Conservation (phyloP, 441 rosid species). For the Gossypium davidsonii region DNA sequence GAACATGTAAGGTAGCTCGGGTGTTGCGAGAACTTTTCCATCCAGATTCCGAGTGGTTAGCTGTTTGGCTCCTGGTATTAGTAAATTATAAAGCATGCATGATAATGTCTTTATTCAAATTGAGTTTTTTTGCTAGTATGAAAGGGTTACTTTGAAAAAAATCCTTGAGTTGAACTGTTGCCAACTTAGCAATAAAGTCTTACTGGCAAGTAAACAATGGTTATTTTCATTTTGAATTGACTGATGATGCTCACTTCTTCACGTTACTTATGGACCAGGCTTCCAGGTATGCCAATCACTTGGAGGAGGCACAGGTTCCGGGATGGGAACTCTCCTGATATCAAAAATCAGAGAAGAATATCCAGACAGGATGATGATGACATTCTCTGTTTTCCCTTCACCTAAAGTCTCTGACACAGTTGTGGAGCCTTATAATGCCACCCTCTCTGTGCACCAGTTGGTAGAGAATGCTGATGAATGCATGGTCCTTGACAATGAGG, state of each 20-base stretch:
- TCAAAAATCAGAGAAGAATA: constrained; percentile 76
- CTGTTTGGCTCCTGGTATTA: background rate
- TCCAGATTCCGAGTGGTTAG: background rate
- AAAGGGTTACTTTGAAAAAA: background rate
- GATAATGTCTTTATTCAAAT: background rate
- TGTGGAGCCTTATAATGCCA: constrained; percentile 89
- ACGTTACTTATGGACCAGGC: constrained; percentile 36
- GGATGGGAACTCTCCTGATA: constrained; percentile 87
- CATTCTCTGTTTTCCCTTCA: constrained; percentile 93
- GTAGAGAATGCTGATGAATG: constrained; percentile 91
- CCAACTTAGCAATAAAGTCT: background rate
- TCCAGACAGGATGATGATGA: constrained; percentile 86
- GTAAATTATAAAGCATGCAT: background rate
- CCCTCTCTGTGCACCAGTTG: constrained; percentile 88
- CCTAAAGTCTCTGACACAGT: constrained; percentile 94
- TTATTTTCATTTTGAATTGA: background rate
- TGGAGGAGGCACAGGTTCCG: constrained; percentile 94
- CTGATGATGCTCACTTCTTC: background rate
- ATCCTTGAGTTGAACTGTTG: background rate
- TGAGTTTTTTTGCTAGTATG: background rate
- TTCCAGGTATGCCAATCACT: constrained; percentile 92
- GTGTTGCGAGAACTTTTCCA: background rate
- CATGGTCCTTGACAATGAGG: constrained; percentile 69
- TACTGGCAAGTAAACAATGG: background rate
- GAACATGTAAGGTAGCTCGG: background rate